A percentile compares a stretch with the other conserved stretches of the same genome.
Evolutionary conservation across 208 protist species (phyloP).

Genomic region (Plasmodiophora brassicae): DNA sequence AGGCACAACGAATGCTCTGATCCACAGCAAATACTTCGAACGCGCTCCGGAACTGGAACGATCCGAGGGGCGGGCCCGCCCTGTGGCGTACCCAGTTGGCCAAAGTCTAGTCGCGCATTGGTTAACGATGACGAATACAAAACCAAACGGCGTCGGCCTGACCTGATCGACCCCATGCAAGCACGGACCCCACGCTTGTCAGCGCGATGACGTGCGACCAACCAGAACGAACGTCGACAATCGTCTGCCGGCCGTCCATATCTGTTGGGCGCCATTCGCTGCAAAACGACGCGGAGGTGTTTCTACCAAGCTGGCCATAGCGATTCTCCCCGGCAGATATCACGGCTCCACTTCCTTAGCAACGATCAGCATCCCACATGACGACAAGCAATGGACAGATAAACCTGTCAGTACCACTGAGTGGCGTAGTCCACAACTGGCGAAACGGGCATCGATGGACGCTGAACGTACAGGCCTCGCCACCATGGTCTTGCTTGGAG

Average conservation of each 20-base stretch:
- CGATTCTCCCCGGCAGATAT: not conserved
- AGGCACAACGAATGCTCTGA: constrained; percentile 1
- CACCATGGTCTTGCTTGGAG: not conserved
- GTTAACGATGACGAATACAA: not conserved
- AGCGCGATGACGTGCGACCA: constrained; percentile 1
- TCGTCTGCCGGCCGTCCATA: not conserved
- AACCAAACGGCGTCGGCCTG: not conserved
- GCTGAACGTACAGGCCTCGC: not conserved
- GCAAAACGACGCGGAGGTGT: not conserved
- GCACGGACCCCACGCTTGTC: not conserved
- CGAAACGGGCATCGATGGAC: not conserved
- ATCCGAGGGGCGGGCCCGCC: not conserved
- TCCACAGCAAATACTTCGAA: not conserved
- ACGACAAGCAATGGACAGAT: not conserved
- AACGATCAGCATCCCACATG: not conserved
- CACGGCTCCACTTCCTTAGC: not conserved
- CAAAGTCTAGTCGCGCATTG: not conserved
- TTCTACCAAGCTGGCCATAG: not conserved
- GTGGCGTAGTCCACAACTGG: not conserved
- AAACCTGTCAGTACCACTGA: not conserved
- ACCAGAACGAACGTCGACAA: too few relatives aligned
- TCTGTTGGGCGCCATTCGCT: not conserved
- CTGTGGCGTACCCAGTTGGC: not conserved
- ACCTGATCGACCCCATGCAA: not conserved
- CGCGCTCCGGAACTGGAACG: not conserved